Conservation (phyloP, 352 stramenopile genomes). For the Phytophthora chlamydospora region DNA sequence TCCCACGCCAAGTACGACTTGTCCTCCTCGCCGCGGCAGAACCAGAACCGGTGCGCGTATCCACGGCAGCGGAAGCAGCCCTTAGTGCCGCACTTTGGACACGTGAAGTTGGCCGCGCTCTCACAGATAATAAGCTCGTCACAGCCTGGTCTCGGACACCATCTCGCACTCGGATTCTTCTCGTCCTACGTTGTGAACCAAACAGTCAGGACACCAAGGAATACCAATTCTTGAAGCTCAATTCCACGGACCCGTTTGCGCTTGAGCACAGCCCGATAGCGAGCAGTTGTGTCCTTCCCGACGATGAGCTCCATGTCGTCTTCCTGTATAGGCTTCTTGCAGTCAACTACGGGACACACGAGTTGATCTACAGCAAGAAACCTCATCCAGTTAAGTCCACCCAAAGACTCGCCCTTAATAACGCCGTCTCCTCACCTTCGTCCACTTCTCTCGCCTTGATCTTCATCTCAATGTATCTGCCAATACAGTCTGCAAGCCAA, state of each 20-base stretch:
- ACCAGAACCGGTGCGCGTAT: constrained; percentile 65
- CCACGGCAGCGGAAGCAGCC: constrained; percentile 71
- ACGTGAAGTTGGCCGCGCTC: constrained; percentile 56
- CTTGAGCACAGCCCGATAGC: constrained; percentile 47
- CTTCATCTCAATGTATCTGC: constrained; percentile 65
- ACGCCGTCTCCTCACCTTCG: constrained; percentile 38
- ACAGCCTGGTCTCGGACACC: constrained; percentile 64
- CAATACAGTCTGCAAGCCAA: constrained; percentile 48
- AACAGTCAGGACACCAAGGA: neutral
- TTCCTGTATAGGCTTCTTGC: constrained; percentile 43
- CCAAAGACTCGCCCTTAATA: neutral
- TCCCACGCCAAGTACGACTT: constrained; percentile 67
- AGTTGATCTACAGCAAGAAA: constrained; percentile 55
- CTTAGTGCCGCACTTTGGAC: constrained; percentile 54
- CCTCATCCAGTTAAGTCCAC: neutral
- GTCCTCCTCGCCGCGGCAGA: constrained; percentile 51
- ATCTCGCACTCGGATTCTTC: constrained; percentile 74
- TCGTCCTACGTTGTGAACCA: constrained; percentile 48
- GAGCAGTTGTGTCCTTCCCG: constrained; percentile 26
- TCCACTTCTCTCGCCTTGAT: constrained; percentile 64
- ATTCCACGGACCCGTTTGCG: constrained; percentile 54
- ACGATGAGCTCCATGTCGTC: constrained; percentile 45
- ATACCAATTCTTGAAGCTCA: constrained; percentile 1
- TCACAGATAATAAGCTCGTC: constrained; percentile 73
- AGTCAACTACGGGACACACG: constrained; percentile 66